Conservation (phyloP, 257 asterid species). For the Mentha longifolia region DNA sequence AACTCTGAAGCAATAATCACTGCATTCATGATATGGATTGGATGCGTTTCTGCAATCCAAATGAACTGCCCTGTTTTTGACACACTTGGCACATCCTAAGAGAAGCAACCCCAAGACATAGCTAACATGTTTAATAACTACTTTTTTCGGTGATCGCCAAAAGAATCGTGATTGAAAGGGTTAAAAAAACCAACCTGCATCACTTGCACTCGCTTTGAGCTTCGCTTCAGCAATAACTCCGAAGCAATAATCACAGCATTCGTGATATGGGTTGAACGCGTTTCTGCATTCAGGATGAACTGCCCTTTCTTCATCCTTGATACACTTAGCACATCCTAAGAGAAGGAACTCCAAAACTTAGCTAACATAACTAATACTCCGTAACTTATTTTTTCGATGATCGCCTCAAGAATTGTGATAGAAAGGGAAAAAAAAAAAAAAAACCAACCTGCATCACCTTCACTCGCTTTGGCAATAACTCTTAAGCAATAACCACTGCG, state of each 20-base stretch:
- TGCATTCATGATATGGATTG: slow-evolving; percentile 72
- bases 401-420: background rate
- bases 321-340: background rate
- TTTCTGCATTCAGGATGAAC: slow-evolving; percentile 39
- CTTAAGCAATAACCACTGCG: slow-evolving; percentile 69
- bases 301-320: slow-evolving; percentile 33
- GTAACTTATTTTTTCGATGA: background rate
- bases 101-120: background rate
- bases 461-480: slow-evolving; percentile 56
- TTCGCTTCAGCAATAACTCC: slow-evolving; percentile 59
- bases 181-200: slow-evolving; percentile 36
- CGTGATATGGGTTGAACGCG: slow-evolving; percentile 63
- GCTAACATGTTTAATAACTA: background rate
- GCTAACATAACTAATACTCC: background rate
- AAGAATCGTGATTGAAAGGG: background rate
- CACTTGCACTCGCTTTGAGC: slow-evolving; percentile 36
- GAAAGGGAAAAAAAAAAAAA: background rate
- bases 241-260: slow-evolving; percentile 61
- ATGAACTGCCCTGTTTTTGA: slow-evolving; percentile 55
- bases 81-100: background rate
- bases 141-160: background rate
- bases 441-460: slow-evolving; percentile 41
- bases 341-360: background rate
- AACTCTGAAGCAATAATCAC: slow-evolving; percentile 63
- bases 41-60: slow-evolving; percentile 73